phyloP scores from a whole-genome alignment of 2,329 filamentous ascomycete genomes.

The Diaporthe sp. region DNA sequence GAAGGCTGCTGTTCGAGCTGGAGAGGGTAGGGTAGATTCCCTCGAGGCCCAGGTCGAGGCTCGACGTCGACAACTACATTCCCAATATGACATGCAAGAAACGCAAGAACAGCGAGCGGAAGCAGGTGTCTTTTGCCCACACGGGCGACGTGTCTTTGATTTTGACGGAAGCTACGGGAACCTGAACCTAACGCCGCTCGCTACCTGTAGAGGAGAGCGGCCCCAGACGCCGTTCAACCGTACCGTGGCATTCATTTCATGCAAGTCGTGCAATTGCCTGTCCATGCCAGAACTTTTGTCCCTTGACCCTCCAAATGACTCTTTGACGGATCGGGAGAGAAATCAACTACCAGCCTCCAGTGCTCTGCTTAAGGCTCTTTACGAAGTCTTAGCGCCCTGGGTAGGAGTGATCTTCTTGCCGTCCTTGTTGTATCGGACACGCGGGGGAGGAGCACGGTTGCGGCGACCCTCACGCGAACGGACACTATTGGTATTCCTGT shows the following conservation, averaged over 20 bases:
- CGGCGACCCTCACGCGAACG: slow-evolving; percentile 96
- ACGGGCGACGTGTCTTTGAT: slow-evolving; percentile 34
- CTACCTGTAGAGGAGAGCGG: slow-evolving; percentile 18
- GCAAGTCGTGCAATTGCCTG: slow-evolving; percentile 32
- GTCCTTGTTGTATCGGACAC: slow-evolving; percentile 99
- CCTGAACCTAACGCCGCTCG: slow-evolving; percentile 34
- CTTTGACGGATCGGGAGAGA: slow-evolving; percentile 6
- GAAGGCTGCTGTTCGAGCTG: slow-evolving; percentile 38
- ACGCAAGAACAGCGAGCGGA: not conserved
- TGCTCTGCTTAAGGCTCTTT: slow-evolving; percentile 33
- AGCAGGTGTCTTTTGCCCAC: slow-evolving; percentile 22
- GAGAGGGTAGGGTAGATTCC: not conserved
- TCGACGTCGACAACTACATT: fast-evolving
- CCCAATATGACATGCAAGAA: no score
- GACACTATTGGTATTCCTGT: slow-evolving; percentile 74
- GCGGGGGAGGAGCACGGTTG: slow-evolving; percentile 97
- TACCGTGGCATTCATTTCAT: slow-evolving; percentile 32
- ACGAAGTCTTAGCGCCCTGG: slow-evolving; percentile 75
- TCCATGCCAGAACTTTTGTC: slow-evolving; percentile 31
- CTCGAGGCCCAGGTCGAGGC: fast-evolving
- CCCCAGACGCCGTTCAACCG: slow-evolving; percentile 32
- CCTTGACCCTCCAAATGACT: slow-evolving; percentile 26
- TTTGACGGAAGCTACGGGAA: slow-evolving; percentile 33
- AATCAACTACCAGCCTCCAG: slow-evolving; percentile 25
- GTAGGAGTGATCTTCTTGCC: slow-evolving; percentile 99